Conservation (phyloP, 176 grass and related monocot species). For the Musa schizocarpa region DNA sequence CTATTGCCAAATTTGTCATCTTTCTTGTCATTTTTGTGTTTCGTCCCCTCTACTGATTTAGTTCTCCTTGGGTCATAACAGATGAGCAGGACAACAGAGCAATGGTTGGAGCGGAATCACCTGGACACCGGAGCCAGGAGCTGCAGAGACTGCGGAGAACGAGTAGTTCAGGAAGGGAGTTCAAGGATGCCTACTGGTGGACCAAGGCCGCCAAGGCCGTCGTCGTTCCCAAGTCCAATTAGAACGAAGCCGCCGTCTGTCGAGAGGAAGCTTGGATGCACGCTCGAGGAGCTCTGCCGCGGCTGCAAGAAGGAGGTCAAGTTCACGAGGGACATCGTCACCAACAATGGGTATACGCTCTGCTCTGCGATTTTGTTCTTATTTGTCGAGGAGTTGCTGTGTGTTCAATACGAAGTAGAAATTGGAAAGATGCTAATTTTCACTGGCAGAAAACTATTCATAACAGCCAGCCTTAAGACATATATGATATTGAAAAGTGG, state of each 20-base stretch:
- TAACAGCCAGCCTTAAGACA: no score
- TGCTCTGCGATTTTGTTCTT: background rate
- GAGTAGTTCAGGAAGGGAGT: slow-evolving; percentile 39
- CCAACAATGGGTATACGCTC: slow-evolving; percentile 52
- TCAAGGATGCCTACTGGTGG: slow-evolving; percentile 49
- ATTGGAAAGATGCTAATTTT: no score
- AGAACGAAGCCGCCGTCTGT: slow-evolving; percentile 68
- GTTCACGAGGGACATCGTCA: slow-evolving; percentile 64
- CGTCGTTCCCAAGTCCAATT: slow-evolving; percentile 72
- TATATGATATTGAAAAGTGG: no score
- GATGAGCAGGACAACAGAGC: slow-evolving; percentile 77
- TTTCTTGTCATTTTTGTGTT: background rate
- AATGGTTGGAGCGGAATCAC: background rate
- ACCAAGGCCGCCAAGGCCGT: slow-evolving; percentile 19
- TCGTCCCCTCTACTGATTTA: background rate
- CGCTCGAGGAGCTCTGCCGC: slow-evolving; percentile 80
- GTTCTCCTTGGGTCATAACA: slow-evolving; percentile 36
- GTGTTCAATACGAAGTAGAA: no score
- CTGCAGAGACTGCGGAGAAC: slow-evolving; percentile 16
- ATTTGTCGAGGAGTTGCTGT: no score
- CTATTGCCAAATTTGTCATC: background rate
- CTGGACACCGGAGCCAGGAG: background rate
- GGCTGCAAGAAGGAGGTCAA: slow-evolving; percentile 89
- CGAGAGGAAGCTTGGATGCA: slow-evolving; percentile 78
- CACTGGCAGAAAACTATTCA: no score